Conservation (phyloP, 78 protist species). For the Protostelium mycophagum region DNA sequence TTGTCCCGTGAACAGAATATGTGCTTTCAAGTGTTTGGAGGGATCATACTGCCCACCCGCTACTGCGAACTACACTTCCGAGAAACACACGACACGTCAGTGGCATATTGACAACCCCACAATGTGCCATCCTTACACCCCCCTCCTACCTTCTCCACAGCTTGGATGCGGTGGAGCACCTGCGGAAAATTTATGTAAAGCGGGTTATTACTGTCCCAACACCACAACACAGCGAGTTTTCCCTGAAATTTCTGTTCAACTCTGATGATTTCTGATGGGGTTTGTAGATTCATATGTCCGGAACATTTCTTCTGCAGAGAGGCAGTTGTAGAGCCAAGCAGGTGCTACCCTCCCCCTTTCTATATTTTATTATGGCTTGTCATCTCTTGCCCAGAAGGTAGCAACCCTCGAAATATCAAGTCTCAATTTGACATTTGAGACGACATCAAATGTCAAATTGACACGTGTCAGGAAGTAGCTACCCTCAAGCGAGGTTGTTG, state of each 20-base stretch:
- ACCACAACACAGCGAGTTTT: background rate
- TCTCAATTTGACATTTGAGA: no score
- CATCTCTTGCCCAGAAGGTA: background rate
- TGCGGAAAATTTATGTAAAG: background rate
- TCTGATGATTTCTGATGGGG: no score
- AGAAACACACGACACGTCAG: no score
- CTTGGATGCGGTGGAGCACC: background rate
- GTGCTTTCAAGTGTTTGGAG: background rate
- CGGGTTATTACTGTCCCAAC: background rate
- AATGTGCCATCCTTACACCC: background rate
- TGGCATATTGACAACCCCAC: no score
- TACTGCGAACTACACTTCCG: background rate
- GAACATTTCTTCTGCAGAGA: background rate
- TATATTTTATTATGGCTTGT: no score
- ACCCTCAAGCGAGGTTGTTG: background rate
- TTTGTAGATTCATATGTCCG: background rate
- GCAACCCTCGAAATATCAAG: no score
- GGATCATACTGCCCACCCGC: background rate
- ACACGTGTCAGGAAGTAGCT: background rate
- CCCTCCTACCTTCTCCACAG: background rate
- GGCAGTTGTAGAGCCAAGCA: background rate
- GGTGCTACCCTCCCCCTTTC: background rate
- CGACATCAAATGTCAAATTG: no score
- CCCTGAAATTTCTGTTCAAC: background rate
- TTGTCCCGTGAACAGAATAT: background rate